Percentiles rank a stretch among this genome's conserved stretches.
Evolutionary conservation across 805 yeast genomes (phyloP).

Genomic region (Suhomyces emberorum): DNA sequence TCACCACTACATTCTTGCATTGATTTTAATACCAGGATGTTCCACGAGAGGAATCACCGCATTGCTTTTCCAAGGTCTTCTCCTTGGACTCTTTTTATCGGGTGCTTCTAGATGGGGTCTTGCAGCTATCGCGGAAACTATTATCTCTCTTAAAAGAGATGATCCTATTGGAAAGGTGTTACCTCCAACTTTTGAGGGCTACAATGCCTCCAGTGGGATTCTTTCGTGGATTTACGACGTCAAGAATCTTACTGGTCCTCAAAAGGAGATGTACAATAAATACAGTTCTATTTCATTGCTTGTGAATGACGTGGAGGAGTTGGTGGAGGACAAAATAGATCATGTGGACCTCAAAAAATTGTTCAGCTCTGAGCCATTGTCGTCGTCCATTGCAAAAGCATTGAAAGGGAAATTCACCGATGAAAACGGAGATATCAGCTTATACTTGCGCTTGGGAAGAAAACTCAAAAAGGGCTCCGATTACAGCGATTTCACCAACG

Average conservation of each 20-base stretch:
- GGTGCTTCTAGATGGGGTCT: constrained; percentile 94
- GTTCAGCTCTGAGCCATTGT: constrained; percentile 19
- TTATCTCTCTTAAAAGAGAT: constrained; percentile 59
- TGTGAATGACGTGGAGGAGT: constrained; percentile 76
- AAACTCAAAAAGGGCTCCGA: constrained; percentile 37
- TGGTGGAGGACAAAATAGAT: constrained; percentile 47
- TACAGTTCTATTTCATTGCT: constrained; percentile 59
- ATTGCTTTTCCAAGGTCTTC: constrained; percentile 75
- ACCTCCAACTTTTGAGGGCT: constrained; percentile 50
- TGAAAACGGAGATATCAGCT: constrained; percentile 27
- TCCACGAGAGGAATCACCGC: constrained; percentile 69
- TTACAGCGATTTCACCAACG: constrained; percentile 63
- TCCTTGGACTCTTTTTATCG: constrained; percentile 74
- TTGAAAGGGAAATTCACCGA: constrained; percentile 21
- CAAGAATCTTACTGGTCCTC: constrained; percentile 6
- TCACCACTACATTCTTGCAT: constrained; percentile 76
- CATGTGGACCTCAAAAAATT: constrained; percentile 35
- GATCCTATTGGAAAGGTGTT: constrained; percentile 59
- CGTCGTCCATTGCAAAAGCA: constrained; percentile 27
- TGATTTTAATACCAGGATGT: constrained; percentile 80
- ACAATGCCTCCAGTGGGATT: constrained; percentile 25
- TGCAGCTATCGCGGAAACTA: constrained; percentile 84
- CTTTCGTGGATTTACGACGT: constrained; percentile 35
- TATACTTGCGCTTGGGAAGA: constrained; percentile 58
- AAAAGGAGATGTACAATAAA: constrained; percentile 18